Evolutionary conservation across 75 land plant genomes (phyloP).

Genomic region (Cupressus sempervirens): DNA sequence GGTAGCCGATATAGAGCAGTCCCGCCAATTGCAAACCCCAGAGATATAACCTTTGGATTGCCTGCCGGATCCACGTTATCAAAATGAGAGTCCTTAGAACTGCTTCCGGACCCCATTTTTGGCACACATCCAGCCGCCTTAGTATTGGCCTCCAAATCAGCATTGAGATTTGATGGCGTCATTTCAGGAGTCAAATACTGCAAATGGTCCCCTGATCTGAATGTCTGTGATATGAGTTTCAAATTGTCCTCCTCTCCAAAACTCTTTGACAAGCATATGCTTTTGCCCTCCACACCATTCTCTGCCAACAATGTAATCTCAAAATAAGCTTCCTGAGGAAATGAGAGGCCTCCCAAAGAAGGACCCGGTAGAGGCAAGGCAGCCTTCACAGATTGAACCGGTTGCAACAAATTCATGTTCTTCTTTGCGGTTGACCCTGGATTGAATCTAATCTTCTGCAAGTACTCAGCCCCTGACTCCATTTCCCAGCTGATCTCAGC

Average conservation of each 20-base stretch:
- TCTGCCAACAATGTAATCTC: constrained; percentile 52
- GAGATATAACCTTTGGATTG: constrained; percentile 15
- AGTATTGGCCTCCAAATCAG: background rate
- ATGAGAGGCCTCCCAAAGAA: constrained; percentile 37
- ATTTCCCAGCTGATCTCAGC: constrained; percentile 36
- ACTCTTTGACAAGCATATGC: constrained; percentile 16
- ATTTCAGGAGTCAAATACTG: background rate
- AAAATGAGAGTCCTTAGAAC: constrained; percentile 8
- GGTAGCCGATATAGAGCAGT: constrained; percentile 31
- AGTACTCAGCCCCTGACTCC: constrained; percentile 21
- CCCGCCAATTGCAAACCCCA: constrained; percentile 47
- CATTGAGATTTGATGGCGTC: background rate
- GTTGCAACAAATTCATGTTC: background rate
- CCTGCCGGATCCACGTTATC: background rate
- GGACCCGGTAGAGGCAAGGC: constrained; percentile 84
- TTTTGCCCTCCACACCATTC: constrained; percentile 2
- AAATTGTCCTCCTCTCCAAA: constrained; percentile 44
- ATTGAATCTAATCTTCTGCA: constrained; percentile 44
- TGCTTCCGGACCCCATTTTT: background rate
- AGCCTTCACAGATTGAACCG: constrained; percentile 21
- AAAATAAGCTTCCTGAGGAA: constrained; percentile 80
- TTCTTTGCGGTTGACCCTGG: constrained; percentile 16
- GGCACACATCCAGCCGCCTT: background rate
- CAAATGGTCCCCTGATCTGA: background rate
- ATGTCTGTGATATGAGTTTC: constrained; percentile 16